A percentile compares a stretch with the other conserved stretches of the same genome.
These are phyloP conservation scores for Hypoxylon lienhwacheense DNA, from an alignment of 495 filamentous ascomycete species.

Conservation along the genomic window DNA sequence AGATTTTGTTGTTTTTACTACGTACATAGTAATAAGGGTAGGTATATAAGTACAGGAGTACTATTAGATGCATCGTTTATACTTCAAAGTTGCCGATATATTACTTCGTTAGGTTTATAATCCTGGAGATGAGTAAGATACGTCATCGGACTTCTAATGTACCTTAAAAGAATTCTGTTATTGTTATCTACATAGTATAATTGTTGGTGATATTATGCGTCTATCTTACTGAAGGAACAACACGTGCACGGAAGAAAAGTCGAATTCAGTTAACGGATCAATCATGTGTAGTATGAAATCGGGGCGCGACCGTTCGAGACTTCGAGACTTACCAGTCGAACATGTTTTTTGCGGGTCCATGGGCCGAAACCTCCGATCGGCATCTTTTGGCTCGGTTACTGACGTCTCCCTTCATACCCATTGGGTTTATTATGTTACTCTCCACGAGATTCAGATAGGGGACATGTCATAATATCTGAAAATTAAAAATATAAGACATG, in stretches of 20 bases:
- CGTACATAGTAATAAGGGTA: not conserved
- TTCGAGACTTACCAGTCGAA: slow-evolving; percentile 23
- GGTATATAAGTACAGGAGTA: not conserved
- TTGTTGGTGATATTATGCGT: not conserved
- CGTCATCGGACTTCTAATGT: not conserved
- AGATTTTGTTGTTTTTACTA: too few species aligned
- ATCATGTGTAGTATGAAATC: not conserved
- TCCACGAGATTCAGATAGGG: slow-evolving; percentile 17
- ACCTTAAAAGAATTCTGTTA: not conserved
- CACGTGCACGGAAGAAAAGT: slow-evolving; percentile 1
- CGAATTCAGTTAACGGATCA: not conserved
- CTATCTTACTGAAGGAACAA: not conserved
- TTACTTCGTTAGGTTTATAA: too few species aligned
- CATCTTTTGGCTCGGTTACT: slow-evolving; percentile 30
- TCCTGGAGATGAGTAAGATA: not conserved
- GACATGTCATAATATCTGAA: slow-evolving; percentile 15
- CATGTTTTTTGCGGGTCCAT: slow-evolving; percentile 28
- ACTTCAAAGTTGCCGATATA: too few species aligned
- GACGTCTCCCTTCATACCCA: too few species aligned
- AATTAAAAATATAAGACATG: not conserved
- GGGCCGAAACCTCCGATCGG: slow-evolving; percentile 35
- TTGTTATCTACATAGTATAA: not conserved
- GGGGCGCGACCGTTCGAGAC: slow-evolving; percentile 17
- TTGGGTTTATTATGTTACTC: slow-evolving; percentile 13
- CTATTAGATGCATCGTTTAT: too few species aligned